Percentiles rank a stretch among this genome's conserved stretches.
Conservation (phyloP, 768 basidiomycete species). For the Flagelloscypha sp. region DNA sequence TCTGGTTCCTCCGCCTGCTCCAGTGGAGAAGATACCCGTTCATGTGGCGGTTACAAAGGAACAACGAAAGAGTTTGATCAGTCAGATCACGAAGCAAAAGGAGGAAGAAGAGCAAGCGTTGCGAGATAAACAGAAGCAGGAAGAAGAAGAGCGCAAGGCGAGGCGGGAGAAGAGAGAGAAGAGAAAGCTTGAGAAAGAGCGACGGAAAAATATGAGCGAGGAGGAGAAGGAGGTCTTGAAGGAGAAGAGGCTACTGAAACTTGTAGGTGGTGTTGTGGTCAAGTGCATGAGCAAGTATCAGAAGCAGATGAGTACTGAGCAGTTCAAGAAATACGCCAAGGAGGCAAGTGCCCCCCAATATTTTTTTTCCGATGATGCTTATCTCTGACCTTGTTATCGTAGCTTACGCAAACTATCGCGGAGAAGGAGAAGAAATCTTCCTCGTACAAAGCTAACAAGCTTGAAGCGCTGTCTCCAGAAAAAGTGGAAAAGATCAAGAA, state of each 20-base stretch:
- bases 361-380: conserved; percentile 1
- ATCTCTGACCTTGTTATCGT: conserved; percentile 5
- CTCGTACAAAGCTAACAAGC: conserved; percentile 62
- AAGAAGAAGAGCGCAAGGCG: conserved; percentile 13
- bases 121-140: conserved; percentile 12
- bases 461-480: conserved; percentile 78
- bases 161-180: conserved; percentile 8
- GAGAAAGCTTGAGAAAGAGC: conserved; percentile 25
- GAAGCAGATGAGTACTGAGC: conserved; percentile 62
- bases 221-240: conserved; percentile 61
- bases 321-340: conserved; percentile 92
- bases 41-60: too few relatives aligned
- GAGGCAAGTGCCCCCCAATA: conserved; percentile 53
- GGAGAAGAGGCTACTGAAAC: conserved; percentile 76
- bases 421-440: conserved; percentile 93
- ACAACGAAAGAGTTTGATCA: too few relatives aligned
- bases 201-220: conserved; percentile 33
- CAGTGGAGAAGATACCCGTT: too few relatives aligned
- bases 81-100: too few relatives aligned
- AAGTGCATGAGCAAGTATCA: conserved; percentile 88
- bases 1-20: too few relatives aligned
- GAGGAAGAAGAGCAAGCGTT: conserved; percentile 20
- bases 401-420: conserved; percentile 83
- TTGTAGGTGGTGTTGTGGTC: conserved; percentile 87
- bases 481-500: conserved; percentile 86